Evolutionary conservation across 2,329 filamentous ascomycete genomes (phyloP), one percentile per base, ranked within the genome.

Genomic region (Colletotrichum nymphaeae): DNA sequence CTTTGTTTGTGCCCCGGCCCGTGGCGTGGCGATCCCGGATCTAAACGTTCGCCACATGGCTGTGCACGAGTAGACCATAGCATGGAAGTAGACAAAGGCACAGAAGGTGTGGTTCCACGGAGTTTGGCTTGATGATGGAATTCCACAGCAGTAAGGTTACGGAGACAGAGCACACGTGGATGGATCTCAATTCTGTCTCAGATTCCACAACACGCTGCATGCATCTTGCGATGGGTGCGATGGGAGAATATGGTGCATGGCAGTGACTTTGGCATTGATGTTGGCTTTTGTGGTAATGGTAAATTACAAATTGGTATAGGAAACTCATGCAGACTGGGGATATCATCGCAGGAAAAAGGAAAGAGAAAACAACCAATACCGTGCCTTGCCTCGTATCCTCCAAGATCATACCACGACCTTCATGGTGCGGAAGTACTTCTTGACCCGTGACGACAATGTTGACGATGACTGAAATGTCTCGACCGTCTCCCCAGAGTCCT

Each of bases 401-500:
- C n/a, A n/a, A 24, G 14, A 4, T 26, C 35, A 63, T 11, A 32
- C 28, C 28, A 56, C 32, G 19, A 32, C 53, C 22, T 57, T 67
- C 57, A 67, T 74, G 3, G 68, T 52, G n/a, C 69, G 28, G 12
- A 74, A 63, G 22, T 74, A 74, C 53, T 28, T 72, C 52, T 55
- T 46, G 3, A 74, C 69, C 52, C 68, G 72, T 9, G 32, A 56
- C 4, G 32, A 56, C n/a, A 74, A 30, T 0, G 63, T 63, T 26
- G 68, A 74, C 8, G 57, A 52, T 24, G 72, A 72, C 30, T 68
- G 35, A 8, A 37, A 63, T 26, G 68, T 72, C 24, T 74, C 72
- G 9, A 62, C 35, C 2, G 72, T 74, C 14, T 67, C 68, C 26
- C 49, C 58, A 2, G 72, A 74, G 9, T 75, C 73, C 28, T 69